Base-by-base conservation (phyloP, 805 yeast genomes). In the Saccharomycopsis sp. region DNA sequence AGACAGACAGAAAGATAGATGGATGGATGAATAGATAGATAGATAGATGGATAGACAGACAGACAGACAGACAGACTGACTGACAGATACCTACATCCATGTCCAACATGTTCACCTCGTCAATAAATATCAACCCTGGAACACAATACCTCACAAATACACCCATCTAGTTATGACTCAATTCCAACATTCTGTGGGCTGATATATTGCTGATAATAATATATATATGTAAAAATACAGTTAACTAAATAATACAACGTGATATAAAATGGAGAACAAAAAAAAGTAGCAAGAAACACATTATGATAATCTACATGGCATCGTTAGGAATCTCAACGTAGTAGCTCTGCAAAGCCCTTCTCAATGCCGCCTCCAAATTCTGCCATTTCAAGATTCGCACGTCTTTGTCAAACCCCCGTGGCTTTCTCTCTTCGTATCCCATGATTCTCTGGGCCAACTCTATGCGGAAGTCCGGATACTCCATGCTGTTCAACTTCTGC, bases 331-430 rank as follows among this genome's bases (percentile, higher is more conserved):
- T 75, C 66, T 81, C 84, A 14, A 80, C 81, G 64, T 82, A 83
- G 65, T 84, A 84, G 66, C 86, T 80, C 68, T 82, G 86, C 58
- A 84, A 70, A 5, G 87, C 89, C 66, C 88, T 76, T 66, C 73
- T 76, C 59, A 84, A 72, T 24, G 88, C 87, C 1, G 85, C 82
- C 3, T 75, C 76, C 56, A 84, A 71, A 60, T 77, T 80, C 54
- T 77, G 80, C 88, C 88, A 83, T 57, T 77, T 74, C 61, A 83
- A 68, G 51, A 84, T 82, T 51, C 87, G 70, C 41, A 84, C 86
- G 63, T 82, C 87, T 68, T 83, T 84, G 65, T 83, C 87, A 68
- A 83, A 83, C 1, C 87, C 87, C 64, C 88, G 73, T 24, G 88
- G 89, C 63, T 81, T 82, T 64, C 87, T 75, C 34, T 74, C 70